Base-by-base conservation (phyloP, 805 yeast species). In the Cyberlindnera xishuangbannaensis region DNA sequence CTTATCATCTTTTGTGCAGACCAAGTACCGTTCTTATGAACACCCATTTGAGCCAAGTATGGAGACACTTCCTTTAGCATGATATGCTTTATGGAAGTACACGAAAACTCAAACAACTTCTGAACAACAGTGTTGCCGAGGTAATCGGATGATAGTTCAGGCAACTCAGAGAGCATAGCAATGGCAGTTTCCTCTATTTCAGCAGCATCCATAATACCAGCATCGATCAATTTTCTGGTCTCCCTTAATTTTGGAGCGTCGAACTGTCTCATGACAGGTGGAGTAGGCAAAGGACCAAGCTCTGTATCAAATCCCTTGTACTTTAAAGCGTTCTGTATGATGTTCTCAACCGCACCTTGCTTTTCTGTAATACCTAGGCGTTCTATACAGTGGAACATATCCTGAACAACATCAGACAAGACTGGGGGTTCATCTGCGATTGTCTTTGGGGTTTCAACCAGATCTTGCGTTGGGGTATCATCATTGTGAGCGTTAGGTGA, bases 21-120 rank as follows among this genome's bases (percentile, higher is more conserved):
- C 98, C 98, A 92, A 5, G 98, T 92, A 41, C 98, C 98, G 57
- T 92, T 92, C 53, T 92, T 92, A 62, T 92, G 98, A 36, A 86
- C 80, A 48, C 97, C 92, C 68, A 90, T 81, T 47, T 86, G 94
- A 1, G 96, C 84, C 43, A 92, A 65, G 51, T 71, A 84, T 18
- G 88, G 94, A 4, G 81, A 65, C 25, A 94, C 74, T 43, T 73
- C 74, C 49, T 81, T 75, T 36, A 92, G 69, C 85, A 92, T 82
- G 55, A 81, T 72, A 45, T 83, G 80, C 51, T 85, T 84, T 37
- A 87, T 68, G 4, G 78, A 67, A 14, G 80, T 74, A 5, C 84
- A 73, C 28, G 86, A 72, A 33, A 69, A 65, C 29, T 83, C 82
- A 53, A 88, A 88, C 19, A 92, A 61, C 55, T 87, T 88, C 61